Base-by-base conservation (phyloP, 1,284 basidiomycete genomes). In the Blastosporella zonata region DNA sequence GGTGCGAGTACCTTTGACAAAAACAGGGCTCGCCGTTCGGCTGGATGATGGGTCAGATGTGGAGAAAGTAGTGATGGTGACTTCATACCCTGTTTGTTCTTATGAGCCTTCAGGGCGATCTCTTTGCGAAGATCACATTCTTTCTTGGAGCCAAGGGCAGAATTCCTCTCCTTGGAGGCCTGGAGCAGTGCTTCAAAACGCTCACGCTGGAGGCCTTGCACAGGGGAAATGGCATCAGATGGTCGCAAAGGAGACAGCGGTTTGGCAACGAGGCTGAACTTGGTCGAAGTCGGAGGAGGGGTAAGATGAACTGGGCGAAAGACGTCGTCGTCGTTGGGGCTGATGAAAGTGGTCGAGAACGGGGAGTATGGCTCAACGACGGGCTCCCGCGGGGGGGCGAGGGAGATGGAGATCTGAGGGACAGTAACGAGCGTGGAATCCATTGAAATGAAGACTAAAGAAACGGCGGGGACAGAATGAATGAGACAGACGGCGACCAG, bases 11-110 rank as follows among this genome's bases (percentile, higher is more conserved):
- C 69, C 66, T 83, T 89, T 53, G 82, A 85, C 29, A 90, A 68
- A 70, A 90, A 90, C 48, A 79, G 72, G 8, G 84, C 82, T 36
- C 86, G 82, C 48, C 88, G 77, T 65, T 87, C 84, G 58, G 78
- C 87, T 89, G 61, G 21, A 43, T 28, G 45, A 50, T 29, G 44
- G 36, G 34, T 33, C 28, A 50, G 36, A 52, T 53, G 27, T 31
- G 41, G 44, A 42, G 48, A 47, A 15, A 23, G 40, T 46, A 25
- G 25, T 28, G 25, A 56, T 17, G 17, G 44, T 10, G 37, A 33
- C 21, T 22, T 20, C 81, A 53, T 64, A 90, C 87, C 68, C 66
- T 89, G 84, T 71, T 85, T 89, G 62, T 73, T 80, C 70, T 77
- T 81, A 67, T 89, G 86, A 41, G 74, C 77, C 66, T 83, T 87